A percentile compares a stretch with the other conserved stretches of the same genome.
Conservation (phyloP, 192 early-diverging fungal species). For the Allomyces macrogynus region DNA sequence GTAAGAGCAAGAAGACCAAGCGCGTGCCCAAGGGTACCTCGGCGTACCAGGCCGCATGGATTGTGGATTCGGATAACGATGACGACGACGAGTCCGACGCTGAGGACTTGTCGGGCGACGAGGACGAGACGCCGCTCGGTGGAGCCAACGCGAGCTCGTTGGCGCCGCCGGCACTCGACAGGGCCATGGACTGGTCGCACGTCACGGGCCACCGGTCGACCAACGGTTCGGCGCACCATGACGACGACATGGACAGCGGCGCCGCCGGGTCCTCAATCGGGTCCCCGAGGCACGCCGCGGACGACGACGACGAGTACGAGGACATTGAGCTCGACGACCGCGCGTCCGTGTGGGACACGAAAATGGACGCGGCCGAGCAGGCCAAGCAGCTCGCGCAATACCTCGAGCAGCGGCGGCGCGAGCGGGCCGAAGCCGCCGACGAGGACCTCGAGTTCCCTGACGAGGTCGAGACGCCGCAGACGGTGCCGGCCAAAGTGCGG, state of each 20-base stretch:
- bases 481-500: conserved; percentile 56
- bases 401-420: conserved; percentile 36
- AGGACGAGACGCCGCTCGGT: not conserved
- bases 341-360: conserved; percentile 12
- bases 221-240: not conserved
- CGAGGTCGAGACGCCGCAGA: conserved; percentile 85
- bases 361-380: conserved; percentile 20
- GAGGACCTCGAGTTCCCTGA: conserved; percentile 84
- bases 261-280: too few relatives aligned
- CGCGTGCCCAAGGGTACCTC: conserved; percentile 91
- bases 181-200: not conserved
- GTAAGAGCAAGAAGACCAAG: conserved; percentile 23
- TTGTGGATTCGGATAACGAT: conserved; percentile 57
- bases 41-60: conserved; percentile 95
- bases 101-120: not conserved
- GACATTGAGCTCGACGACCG: conserved; percentile 20
- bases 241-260: too few relatives aligned
- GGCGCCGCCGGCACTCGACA: too few relatives aligned
- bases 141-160: too few relatives aligned
- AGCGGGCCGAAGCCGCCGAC: conserved; percentile 23
- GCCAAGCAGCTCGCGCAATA: conserved; percentile 22
- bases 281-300: not conserved
- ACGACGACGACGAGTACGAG: conserved; percentile 17
- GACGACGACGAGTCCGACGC: conserved; percentile 34
- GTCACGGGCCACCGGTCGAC: not conserved